Percentiles rank a stretch among this genome's conserved stretches.
These are phyloP conservation scores for Plasmodium gaboni DNA, from an alignment of 169 alveolate genomes.

Conservation along the genomic window DNA sequence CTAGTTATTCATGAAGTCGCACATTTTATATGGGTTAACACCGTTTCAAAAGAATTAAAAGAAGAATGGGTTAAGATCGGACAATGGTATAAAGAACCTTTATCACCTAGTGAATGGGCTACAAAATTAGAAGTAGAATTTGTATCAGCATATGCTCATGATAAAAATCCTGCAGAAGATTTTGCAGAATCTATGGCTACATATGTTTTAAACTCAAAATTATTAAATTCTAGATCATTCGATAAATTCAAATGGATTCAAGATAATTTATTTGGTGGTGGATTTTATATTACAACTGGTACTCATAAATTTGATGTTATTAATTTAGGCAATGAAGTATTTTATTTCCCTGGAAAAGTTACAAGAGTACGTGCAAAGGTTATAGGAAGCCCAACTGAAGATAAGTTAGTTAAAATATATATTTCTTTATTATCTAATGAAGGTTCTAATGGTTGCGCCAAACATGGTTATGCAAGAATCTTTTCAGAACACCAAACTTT, in stretches of 20 bases:
- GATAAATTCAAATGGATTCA: conserved; percentile 78
- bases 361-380: conserved; percentile 72
- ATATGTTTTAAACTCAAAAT: conserved; percentile 82
- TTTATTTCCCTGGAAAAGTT: conserved; percentile 84
- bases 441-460: conserved; percentile 82
- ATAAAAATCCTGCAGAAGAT: conserved; percentile 86
- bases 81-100: conserved; percentile 83
- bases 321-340: conserved; percentile 84
- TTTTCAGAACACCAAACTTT: conserved; percentile 79
- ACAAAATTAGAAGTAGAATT: conserved; percentile 81
- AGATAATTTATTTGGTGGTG: conserved; percentile 81
- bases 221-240: conserved; percentile 77
- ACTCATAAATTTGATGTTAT: conserved; percentile 83
- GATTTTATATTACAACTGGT: conserved; percentile 82
- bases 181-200: conserved; percentile 84
- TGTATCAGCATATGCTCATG: conserved; percentile 86
- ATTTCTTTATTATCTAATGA: conserved; percentile 61
- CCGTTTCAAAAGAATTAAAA: conserved; percentile 65
- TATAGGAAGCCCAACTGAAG: conserved; percentile 78
- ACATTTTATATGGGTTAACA: conserved; percentile 81
- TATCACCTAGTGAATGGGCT: conserved; percentile 85
- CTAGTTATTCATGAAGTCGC: conserved; percentile 83
- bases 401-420: conserved; percentile 77
- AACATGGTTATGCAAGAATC: conserved; percentile 76
- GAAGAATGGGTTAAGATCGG: conserved; percentile 79